Evolutionary conservation across 768 basidiomycete genomes (phyloP), one percentile per base, ranked within the genome.

Genomic region (Mycena albidolilacea): DNA sequence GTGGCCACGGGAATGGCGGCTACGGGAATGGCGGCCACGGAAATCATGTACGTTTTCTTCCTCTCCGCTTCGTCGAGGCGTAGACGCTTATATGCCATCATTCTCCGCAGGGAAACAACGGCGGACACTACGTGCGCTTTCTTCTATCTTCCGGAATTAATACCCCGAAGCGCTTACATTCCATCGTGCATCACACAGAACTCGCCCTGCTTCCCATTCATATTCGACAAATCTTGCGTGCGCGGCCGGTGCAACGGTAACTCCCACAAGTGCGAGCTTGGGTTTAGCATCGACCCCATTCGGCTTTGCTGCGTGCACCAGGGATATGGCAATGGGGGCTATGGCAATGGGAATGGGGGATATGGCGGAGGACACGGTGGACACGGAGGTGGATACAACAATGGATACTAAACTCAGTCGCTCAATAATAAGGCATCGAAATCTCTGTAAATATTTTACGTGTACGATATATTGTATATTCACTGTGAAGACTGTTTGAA

Each of bases 251-350:
- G 68, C 68, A 30, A 30, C 30, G 10, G 14, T 7, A 21, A 69
- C 19, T 23, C 23, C 5, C 68, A 50, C 50, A 38, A 63, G 9
- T 69, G 68, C 68, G 68, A 69, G 68, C 52, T 69, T n/a, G 68
- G 60, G 21, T 69, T 69, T 60, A 23, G 21, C 21, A 4, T 69
- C 50, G 60, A 69, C 50, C 58, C 58, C 7, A 44, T 52, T 10
- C 41, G 68, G 5, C 59, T 61, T 11, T 44, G 59, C 39, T 61
- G 59, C 35, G 59, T 61, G n/a, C 39, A 23, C 14, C 14, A 43
- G 9, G 7, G 21, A 7, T 61, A 61, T 30, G 30, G 30, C 30
- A 30, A 30, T 30, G 30, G 30, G 4, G 30, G 30, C 30, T 30
- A 30, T 30, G 30, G 39, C 35, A 19, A 39, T 21, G 1, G 30